Conservation (phyloP, 768 basidiomycete species). For the Mycena galericulata region DNA sequence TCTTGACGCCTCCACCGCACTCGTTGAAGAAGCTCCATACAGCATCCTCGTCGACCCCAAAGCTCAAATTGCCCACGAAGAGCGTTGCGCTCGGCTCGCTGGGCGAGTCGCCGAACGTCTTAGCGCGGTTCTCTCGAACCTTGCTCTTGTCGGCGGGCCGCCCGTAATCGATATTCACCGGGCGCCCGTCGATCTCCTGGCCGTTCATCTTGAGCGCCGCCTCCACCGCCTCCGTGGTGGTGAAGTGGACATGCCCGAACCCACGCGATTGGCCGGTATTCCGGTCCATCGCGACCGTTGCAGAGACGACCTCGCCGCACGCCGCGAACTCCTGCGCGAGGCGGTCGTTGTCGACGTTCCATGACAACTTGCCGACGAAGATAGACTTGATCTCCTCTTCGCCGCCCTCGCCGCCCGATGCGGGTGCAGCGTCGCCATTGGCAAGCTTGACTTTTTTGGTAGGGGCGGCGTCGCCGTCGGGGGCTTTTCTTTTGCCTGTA, state of each 20-base stretch:
- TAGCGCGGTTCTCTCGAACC: slow-evolving; percentile 75
- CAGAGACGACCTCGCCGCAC: slow-evolving; percentile 91
- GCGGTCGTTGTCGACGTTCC: slow-evolving; percentile 98
- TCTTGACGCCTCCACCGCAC: slow-evolving; percentile 81
- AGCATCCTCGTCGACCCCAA: slow-evolving; percentile 80
- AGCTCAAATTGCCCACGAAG: slow-evolving; percentile 94
- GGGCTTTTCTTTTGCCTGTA: slow-evolving; percentile 86
- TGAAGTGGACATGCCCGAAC: slow-evolving; percentile 87
- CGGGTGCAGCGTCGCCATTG: slow-evolving; percentile 64
- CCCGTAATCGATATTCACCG: slow-evolving; percentile 84
- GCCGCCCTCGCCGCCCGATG: slow-evolving; percentile 44
- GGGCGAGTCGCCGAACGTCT: slow-evolving; percentile 78
- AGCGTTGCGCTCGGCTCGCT: slow-evolving; percentile 79
- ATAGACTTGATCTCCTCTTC: slow-evolving; percentile 74
- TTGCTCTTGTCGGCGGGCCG: slow-evolving; percentile 71
- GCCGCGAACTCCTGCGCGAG: slow-evolving; percentile 89
- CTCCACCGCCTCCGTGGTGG: slow-evolving; percentile 76
- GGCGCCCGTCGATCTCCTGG: slow-evolving; percentile 91
- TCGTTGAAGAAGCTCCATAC: slow-evolving; percentile 94
- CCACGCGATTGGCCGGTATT: slow-evolving; percentile 86
- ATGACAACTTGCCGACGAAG: slow-evolving; percentile 94
- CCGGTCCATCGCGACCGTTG: slow-evolving; percentile 88
- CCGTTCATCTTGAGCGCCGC: slow-evolving; percentile 87
- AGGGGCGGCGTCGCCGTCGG: slow-evolving; percentile 66
- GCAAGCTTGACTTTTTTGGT: slow-evolving; percentile 88